Conservation (phyloP, 257 asterid genomes). For the Knoxia roxburghii region DNA sequence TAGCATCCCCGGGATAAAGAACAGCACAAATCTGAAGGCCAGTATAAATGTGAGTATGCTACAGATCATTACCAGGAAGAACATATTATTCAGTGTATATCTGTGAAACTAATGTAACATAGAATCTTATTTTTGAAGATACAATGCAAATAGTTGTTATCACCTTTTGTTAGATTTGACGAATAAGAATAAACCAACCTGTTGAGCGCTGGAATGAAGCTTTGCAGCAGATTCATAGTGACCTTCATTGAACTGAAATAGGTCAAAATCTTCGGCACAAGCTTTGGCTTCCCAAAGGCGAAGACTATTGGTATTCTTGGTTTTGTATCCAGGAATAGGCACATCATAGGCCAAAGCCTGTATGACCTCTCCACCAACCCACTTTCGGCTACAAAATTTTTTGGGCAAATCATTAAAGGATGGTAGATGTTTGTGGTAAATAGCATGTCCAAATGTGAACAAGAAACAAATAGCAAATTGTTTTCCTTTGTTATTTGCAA, state of each 20-base stretch:
- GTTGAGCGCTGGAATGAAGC: constrained; percentile 96
- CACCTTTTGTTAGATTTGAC: constrained; percentile 8
- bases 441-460: constrained; percentile 1
- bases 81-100: not conserved
- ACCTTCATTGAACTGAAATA: constrained; percentile 93
- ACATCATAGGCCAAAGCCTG: constrained; percentile 98
- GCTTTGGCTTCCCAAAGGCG: constrained; percentile 99
- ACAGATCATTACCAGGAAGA: not conserved
- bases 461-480: not conserved
- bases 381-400: constrained; percentile 55
- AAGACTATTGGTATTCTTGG: constrained; percentile 92
- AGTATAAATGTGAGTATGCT: not conserved
- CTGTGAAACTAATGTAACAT: not conserved
- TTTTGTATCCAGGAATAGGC: constrained; percentile 99
- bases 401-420: constrained; percentile 6
- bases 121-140: not conserved
- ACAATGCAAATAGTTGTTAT: not conserved
- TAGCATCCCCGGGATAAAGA: constrained; percentile 97
- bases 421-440: not conserved
- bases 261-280: constrained; percentile 66
- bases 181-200: constrained; percentile 53
- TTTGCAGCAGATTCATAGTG: constrained; percentile 89
- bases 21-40: constrained; percentile 87
- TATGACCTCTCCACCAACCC: constrained; percentile 95
- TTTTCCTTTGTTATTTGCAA: constrained; percentile 7